Base-by-base conservation (phyloP, 352 stramenopile genomes). In the Plasmopara muralis region DNA sequence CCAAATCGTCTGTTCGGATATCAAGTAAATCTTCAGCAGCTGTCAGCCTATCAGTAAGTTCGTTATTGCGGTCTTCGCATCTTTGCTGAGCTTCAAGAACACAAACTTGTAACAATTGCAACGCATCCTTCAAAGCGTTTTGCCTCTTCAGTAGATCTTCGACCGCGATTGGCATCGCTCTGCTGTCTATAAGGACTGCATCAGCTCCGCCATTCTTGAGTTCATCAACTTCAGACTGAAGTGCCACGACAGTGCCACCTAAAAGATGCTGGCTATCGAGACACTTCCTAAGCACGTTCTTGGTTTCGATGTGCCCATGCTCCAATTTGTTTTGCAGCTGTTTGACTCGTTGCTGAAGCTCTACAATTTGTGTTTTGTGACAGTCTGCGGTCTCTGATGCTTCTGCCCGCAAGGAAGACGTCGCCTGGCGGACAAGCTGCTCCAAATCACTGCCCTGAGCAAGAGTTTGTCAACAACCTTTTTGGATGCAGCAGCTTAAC, bases 181-280 rank as follows among this genome's bases (percentile, higher is more conserved):
- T 51, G n/a, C 16, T 44, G 10, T 37, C 58, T 9, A 61, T 57
- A 29, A 15, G 37, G 20, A 35, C 28, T 9, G n/a, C 30, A 9
- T 34, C 39, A 4, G 20, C 40, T 15, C 10, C 20, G 15, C 43
- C 39, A 16, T 43, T 64, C 37, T 70, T 70, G 12, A 64, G 43
- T 14, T 74, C 59, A 18, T 85, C 74, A 10, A 83, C 43, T 12
- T 85, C 77, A 6, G 50, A 62, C 58, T 85, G 74, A 16, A 87
- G 48, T 40, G 68, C 64, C 13, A 87, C 74, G 6, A 87, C 61
- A 0, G 70, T 84, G 14, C 62, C 56, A 49, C 77, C 84, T 18
- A 87, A 46, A 38, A 85, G 50, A 30, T 87, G 74, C 40, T 87
- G 74, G 18, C 70, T 76, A 20, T 87, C 74, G 0, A 83, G 57